phyloP scores from a whole-genome alignment of 495 filamentous ascomycete species.

The Aspergillus funiculosus region DNA sequence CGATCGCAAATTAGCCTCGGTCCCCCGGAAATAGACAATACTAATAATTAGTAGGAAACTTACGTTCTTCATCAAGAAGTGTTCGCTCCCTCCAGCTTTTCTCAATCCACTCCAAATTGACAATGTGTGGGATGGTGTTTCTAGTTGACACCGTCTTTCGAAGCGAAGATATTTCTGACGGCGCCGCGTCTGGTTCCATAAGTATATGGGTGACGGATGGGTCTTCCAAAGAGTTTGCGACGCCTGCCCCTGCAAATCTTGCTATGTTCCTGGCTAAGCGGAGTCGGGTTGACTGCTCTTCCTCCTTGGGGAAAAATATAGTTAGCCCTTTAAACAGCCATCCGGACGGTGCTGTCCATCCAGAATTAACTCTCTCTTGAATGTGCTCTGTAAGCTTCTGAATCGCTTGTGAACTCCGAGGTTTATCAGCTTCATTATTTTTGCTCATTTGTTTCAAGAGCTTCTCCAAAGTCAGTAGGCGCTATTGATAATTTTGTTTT shows the following conservation, averaged over 20 bases:
- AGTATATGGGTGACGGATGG: conserved; percentile 33
- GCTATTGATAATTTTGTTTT: neutral
- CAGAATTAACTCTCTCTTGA: conserved; percentile 38
- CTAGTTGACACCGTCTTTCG: conserved; percentile 26
- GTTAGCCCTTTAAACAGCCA: conserved; percentile 62
- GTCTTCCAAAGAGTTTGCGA: conserved; percentile 18
- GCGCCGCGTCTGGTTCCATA: conserved; percentile 18
- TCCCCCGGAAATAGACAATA: neutral
- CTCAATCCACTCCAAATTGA: conserved; percentile 66
- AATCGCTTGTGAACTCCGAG: conserved; percentile 33
- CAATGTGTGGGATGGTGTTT: conserved; percentile 60
- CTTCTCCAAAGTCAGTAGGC: conserved; percentile 13
- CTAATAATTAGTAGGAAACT: conserved; percentile 7
- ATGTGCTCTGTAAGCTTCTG: conserved; percentile 53
- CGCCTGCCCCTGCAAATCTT: conserved; percentile 57
- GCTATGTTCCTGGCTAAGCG: conserved; percentile 43
- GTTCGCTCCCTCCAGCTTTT: conserved; percentile 77
- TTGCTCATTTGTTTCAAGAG: conserved; percentile 45
- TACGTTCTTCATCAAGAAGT: conserved; percentile 71
- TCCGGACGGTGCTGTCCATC: conserved; percentile 42
- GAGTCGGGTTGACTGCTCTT: neutral
- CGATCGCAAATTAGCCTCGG: neutral
- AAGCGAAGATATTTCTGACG: conserved; percentile 24
- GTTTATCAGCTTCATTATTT: conserved; percentile 21
- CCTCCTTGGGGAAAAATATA: conserved; percentile 46